Base-by-base conservation (phyloP, 805 yeast species). In the Blastobotrys terrestris region DNA sequence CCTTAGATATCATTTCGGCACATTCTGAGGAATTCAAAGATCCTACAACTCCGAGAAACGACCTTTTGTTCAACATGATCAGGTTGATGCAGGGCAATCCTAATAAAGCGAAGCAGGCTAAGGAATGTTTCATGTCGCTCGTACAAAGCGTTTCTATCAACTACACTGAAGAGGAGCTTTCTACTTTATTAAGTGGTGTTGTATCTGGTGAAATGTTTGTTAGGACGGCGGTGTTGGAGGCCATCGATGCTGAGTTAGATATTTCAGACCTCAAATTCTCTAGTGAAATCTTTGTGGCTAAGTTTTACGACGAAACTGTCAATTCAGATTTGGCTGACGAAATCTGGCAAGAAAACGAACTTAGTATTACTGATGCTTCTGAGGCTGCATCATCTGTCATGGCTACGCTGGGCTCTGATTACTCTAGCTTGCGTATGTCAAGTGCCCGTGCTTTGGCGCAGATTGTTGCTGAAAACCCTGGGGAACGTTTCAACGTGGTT, bases 271-370 rank as follows among this genome's bases (percentile, higher is more conserved):
- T 74, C 58, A 66, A 67, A 1, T 80, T 75, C 62, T 76, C 83
- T 1, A 78, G 79, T 53, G 95, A 91, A 65, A 69, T 94, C 19
- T 91, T 87, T 81, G 81, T 94, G 53, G 77, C 87, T 20, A 75
- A 79, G 54, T 89, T 84, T 64, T 96, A 90, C 64, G 83, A 81
- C 46, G 89, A 84, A 48, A 77, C 76, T 15, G 65, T 73, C 8
- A 81, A 81, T 54, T 75, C 83, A 3, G 84, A 80, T 21, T 61
- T 84, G 15, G 97, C 97, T 0, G 68, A 70, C 16, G 84, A 92
- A 1, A 87, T 94, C 54, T 94, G 97, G 97, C 77, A 80, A 35
- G 96, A 90, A 59, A 87, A 82, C 64, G 72, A 72, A 1, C 58
- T 82, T 84, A 3, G 16, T 11, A 19, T 18, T 3, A 41, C n/a